phyloP scores from a whole-genome alignment of 495 filamentous ascomycete species.

The Tuber borchii region DNA sequence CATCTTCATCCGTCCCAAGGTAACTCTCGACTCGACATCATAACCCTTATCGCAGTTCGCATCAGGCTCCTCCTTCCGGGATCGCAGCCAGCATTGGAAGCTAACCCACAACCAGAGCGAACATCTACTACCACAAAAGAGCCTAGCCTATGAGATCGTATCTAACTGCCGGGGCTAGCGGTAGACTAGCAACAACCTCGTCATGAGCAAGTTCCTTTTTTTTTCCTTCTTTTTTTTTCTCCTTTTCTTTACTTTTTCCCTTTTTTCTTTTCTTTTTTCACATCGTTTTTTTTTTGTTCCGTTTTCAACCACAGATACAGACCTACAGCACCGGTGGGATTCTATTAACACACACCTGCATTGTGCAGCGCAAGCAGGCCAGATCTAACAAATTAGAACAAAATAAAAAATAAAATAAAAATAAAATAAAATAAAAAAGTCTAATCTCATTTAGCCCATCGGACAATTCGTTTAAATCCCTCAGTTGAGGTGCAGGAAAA shows the following conservation, averaged over 20 bases:
- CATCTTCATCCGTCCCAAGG: background rate
- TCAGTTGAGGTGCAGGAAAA: background rate
- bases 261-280: background rate
- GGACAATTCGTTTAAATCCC: background rate
- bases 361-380: background rate
- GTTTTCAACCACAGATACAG: background rate
- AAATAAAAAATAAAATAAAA: background rate
- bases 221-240: background rate
- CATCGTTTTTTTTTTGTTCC: background rate
- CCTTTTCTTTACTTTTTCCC: background rate
- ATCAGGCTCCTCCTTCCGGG: background rate
- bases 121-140: background rate
- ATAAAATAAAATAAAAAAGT: background rate
- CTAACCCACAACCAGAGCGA: background rate
- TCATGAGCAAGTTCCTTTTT: background rate
- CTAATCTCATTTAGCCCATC: background rate
- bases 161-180: background rate
- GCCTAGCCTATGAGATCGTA: background rate
- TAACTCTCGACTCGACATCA: background rate
- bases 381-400: background rate
- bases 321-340: background rate
- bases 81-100: background rate
- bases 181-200: background rate
- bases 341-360: background rate
- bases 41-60: background rate